Evolutionary conservation across 768 basidiomycete species (phyloP), one percentile per base, ranked within the genome.

Genomic region (Leccinum subtestaceum): DNA sequence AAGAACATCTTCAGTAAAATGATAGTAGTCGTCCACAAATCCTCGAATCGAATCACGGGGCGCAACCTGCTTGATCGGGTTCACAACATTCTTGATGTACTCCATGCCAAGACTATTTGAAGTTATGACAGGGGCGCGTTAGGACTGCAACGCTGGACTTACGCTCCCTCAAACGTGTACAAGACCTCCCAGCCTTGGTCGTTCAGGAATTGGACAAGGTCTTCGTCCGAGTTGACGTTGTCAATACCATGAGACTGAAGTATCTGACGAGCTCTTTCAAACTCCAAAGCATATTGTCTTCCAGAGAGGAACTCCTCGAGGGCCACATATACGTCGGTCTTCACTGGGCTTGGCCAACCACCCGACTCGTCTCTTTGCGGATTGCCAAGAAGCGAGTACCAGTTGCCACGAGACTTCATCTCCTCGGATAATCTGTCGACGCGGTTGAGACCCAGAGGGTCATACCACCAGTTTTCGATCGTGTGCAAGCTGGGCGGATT

Each of bases 401-500:
- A 75, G 21, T 66, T 52, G n/a, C 75, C 75, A 34, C 72, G 74
- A 13, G 4, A 55, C 45, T 69, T 72, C 65, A 75, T 70, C 5
- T 68, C 71, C 6, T 68, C 66, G 12, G 74, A 63, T 21, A 78
- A 57, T 55, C 56, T 63, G 62, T 80, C 77, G 38, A 80, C 77
- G 21, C 80, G 76, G 29, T 70, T 69, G 52, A 72, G 64, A 52
- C 60, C 63, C 31, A 54, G 50, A 15, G 77, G 76, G 54, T 80
- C 80, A 46, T 78, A 81, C 65, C 74, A 77, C 8, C 63, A 21
- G 58, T 80, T 79, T 36, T 75, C 73, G 49, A 81, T 74, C 7
- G 69, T 60, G 55, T 64, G 71, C 23, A 78, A 63, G 23, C 64
- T 70, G 15, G 76, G 64, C 17, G 63, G 59, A 23, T 48, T 52